A percentile compares a stretch with the other conserved stretches of the same genome.
These are phyloP conservation scores for Perilla frutescens DNA, from an alignment of 257 asterid genomes.

Conservation along the genomic window DNA sequence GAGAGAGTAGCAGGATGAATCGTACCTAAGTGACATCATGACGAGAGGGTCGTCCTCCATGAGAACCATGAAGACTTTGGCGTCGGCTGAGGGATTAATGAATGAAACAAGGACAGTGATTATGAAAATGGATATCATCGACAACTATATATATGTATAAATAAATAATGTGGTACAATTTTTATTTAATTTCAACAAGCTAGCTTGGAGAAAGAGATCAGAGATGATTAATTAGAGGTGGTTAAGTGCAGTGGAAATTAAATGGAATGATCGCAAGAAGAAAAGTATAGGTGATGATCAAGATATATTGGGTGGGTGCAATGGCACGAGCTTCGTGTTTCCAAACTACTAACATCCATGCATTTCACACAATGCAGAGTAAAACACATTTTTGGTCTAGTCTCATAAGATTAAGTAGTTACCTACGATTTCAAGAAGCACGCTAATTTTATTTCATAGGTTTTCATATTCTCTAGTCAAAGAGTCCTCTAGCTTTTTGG, in stretches of 20 bases:
- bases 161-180: background rate
- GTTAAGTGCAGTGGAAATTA: no score
- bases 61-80: conserved; percentile 59
- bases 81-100: conserved; percentile 34
- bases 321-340: conserved; percentile 39
- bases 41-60: conserved; percentile 55
- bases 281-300: background rate
- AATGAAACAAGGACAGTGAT: conserved; percentile 33
- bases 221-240: no score
- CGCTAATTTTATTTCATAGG: no score
- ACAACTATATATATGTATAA: background rate
- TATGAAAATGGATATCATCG: conserved; percentile 41
- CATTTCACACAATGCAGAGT: conserved; percentile 16
- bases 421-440: no score
- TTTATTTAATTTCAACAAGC: background rate
- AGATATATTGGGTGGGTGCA: conserved; percentile 1
- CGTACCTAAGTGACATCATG: conserved; percentile 42
- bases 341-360: conserved; percentile 42
- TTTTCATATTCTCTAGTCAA: no score
- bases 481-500: no score
- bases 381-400: background rate
- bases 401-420: no score
- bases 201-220: background rate
- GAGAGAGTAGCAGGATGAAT: no score
- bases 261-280: background rate